Evolutionary conservation across 164 flowering plant species (phyloP).

Genomic region (Vitis labrusca): DNA sequence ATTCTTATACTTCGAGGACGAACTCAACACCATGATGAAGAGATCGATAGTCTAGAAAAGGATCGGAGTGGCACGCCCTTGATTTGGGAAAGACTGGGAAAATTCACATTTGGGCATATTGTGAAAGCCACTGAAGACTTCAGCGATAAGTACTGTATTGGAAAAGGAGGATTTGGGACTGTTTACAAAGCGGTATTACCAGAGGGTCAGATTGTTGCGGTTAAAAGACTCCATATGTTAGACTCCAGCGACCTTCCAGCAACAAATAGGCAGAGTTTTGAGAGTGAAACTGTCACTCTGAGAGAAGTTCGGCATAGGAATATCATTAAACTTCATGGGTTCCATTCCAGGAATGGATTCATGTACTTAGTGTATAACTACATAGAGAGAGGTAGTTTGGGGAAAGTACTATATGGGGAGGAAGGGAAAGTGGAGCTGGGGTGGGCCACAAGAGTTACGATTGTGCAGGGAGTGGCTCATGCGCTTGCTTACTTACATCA

Average conservation of each 20-base stretch:
- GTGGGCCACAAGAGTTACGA: slow-evolving; percentile 9
- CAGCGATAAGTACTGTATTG: slow-evolving; percentile 32
- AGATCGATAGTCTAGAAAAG: slow-evolving; percentile 1
- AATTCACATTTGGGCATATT: slow-evolving; percentile 41
- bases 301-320: slow-evolving; percentile 41
- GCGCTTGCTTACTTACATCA: background rate
- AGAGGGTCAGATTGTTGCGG: slow-evolving; percentile 35
- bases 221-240: slow-evolving; percentile 27
- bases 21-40: slow-evolving; percentile 18
- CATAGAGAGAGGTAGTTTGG: slow-evolving; percentile 45
- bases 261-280: slow-evolving; percentile 23
- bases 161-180: slow-evolving; percentile 42
- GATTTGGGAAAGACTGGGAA: slow-evolving; percentile 57
- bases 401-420: slow-evolving; percentile 23
- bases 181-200: slow-evolving; percentile 43
- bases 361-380: slow-evolving; percentile 39
- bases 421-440: slow-evolving; percentile 15
- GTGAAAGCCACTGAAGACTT: slow-evolving; percentile 37
- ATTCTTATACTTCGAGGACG: slow-evolving; percentile 11
- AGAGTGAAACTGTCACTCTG: slow-evolving; percentile 32
- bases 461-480: background rate
- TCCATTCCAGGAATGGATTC: slow-evolving; percentile 14
- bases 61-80: slow-evolving; percentile 14
- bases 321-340: slow-evolving; percentile 40
- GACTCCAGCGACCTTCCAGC: background rate